phyloP scores from a whole-genome alignment of 2,329 filamentous ascomycete genomes.

The Aspergillus ruber region DNA sequence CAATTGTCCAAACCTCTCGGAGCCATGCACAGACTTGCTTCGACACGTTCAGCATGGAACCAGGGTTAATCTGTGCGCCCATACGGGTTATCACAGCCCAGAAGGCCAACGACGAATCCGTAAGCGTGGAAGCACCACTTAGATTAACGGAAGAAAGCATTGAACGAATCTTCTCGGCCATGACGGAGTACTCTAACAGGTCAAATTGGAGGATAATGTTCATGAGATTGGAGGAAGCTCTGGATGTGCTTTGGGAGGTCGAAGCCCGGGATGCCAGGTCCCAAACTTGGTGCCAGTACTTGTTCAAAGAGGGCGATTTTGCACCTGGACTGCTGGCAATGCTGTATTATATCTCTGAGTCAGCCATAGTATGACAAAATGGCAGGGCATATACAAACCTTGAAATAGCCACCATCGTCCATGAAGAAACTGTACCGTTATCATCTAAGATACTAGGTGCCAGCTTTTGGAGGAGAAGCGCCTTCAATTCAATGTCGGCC shows the following conservation, averaged over 20 bases:
- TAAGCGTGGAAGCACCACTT: constrained; percentile 69
- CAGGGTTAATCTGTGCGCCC: constrained; percentile 62
- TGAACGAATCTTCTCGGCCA: constrained; percentile 63
- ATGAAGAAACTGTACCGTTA: constrained; percentile 59
- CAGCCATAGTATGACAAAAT: constrained; percentile 2
- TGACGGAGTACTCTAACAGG: constrained; percentile 60
- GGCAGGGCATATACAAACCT: constrained; percentile 50
- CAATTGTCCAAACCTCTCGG: constrained; percentile 72
- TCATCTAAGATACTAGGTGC: constrained; percentile 61
- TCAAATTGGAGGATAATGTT: constrained; percentile 59
- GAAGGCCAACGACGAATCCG: constrained; percentile 70
- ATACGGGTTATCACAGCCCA: constrained; percentile 64
- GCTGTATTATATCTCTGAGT: constrained; percentile 16
- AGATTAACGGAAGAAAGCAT: constrained; percentile 72
- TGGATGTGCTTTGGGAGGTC: constrained; percentile 63
- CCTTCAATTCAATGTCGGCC: constrained; percentile 47
- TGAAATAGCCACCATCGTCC: constrained; percentile 77
- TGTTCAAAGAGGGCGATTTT: constrained; percentile 35
- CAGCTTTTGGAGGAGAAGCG: constrained; percentile 53
- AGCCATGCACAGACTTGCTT: constrained; percentile 76
- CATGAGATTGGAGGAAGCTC: constrained; percentile 70
- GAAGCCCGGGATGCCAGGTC: constrained; percentile 65
- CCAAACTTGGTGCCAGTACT: constrained; percentile 68
- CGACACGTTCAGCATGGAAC: constrained; percentile 59
- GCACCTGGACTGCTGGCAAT: constrained; percentile 29